Conservation (phyloP, 2,329 filamentous ascomycete genomes). For the Paracamarosporium sp. region DNA sequence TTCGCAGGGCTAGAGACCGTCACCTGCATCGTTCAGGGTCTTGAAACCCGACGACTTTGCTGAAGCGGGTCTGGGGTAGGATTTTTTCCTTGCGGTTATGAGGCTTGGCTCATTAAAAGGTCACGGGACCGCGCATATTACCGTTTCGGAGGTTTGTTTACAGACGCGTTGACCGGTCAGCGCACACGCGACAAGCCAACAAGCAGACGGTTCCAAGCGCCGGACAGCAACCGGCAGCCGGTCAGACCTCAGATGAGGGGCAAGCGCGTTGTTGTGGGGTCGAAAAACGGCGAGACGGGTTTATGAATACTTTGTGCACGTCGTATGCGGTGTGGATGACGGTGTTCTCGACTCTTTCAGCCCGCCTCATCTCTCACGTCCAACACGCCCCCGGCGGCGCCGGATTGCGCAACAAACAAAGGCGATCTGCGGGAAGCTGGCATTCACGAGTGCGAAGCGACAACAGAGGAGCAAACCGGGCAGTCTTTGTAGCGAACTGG, state of each 20-base stretch:
- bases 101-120: constrained; percentile 18
- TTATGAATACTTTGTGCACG: constrained; percentile 46
- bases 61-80: constrained; percentile 36
- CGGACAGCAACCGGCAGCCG: constrained; percentile 32
- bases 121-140: constrained; percentile 43
- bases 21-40: constrained; percentile 31
- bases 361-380: constrained; percentile 21
- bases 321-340: constrained; percentile 13
- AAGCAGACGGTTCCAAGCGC: constrained; percentile 32
- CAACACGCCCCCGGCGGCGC: constrained; percentile 26
- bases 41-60: constrained; percentile 33
- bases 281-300: constrained; percentile 19
- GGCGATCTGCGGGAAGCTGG: constrained; percentile 13
- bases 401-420: constrained; percentile 18
- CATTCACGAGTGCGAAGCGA: not conserved
- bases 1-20: constrained; percentile 4
- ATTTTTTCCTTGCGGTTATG: constrained; percentile 21
- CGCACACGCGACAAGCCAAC: constrained; percentile 31
- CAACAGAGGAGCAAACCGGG: constrained; percentile 1
- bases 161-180: constrained; percentile 43
- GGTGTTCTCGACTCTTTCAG: constrained; percentile 43
- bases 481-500: constrained; percentile 26
- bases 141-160: constrained; percentile 41
- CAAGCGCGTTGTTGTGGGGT: constrained; percentile 43
- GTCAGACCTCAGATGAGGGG: constrained; percentile 42